Conservation (phyloP, 2,329 filamentous ascomycete species). For the Clonostachys solani region DNA sequence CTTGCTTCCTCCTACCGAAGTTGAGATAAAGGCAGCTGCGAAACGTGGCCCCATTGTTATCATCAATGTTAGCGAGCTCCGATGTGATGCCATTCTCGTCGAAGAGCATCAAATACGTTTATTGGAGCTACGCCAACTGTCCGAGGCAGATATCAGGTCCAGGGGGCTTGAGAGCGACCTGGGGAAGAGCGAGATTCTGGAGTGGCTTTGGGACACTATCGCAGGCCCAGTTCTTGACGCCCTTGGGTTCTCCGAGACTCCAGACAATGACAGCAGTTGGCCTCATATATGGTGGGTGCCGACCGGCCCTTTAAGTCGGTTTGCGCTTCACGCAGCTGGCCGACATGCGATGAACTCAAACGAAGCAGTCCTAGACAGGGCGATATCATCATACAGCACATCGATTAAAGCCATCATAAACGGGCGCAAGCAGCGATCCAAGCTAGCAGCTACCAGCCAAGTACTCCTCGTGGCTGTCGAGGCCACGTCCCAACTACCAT, state of each 20-base stretch:
- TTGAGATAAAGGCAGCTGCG: not conserved
- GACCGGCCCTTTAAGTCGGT: not conserved
- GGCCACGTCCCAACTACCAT: too few relatives aligned
- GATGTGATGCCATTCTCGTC: not conserved
- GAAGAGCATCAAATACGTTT: not conserved
- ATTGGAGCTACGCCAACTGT: not conserved
- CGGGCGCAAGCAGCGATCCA: too few relatives aligned
- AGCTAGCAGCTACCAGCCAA: too few relatives aligned
- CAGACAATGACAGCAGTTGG: not conserved
- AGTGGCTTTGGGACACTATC: not conserved
- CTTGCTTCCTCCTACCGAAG: not conserved
- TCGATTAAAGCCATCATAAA: too few relatives aligned
- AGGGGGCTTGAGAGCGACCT: not conserved
- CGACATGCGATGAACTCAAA: not conserved
- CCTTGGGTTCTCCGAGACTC: not conserved
- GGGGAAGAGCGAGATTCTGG: not conserved
- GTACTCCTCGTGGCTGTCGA: too few relatives aligned
- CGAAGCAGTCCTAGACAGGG: too few relatives aligned
- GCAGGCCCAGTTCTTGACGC: not conserved
- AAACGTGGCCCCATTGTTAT: not conserved
- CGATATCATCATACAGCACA: too few relatives aligned
- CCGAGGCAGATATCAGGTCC: not conserved
- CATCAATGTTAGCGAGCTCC: not conserved
- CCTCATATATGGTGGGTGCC: not conserved
- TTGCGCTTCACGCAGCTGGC: not conserved